Evolutionary conservation across 176 grass and related monocot species (phyloP).

Genomic region (Luzula sylvatica): DNA sequence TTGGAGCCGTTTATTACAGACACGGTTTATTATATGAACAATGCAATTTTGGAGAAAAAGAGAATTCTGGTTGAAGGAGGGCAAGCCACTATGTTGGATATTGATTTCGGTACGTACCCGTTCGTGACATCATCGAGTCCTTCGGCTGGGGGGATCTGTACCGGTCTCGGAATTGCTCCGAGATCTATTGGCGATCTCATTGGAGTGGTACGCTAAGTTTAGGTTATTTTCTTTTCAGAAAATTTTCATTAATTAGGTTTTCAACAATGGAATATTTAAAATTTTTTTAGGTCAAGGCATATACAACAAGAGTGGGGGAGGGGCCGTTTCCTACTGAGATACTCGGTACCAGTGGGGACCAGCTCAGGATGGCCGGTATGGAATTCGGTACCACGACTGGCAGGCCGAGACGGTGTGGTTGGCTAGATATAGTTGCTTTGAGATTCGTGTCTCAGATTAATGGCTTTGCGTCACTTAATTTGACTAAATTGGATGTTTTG

Average conservation of each 20-base stretch:
- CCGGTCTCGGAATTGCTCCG: conserved; percentile 75
- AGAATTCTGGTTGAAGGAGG: conserved; percentile 95
- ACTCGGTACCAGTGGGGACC: conserved; percentile 51
- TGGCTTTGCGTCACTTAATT: conserved; percentile 82
- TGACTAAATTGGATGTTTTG: conserved; percentile 82
- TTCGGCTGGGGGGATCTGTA: conserved; percentile 90
- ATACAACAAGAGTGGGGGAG: conserved; percentile 84
- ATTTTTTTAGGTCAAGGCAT: conserved; percentile 70
- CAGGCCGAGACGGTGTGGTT: conserved; percentile 76
- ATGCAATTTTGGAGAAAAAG: conserved; percentile 75
- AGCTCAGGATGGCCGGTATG: conserved; percentile 61
- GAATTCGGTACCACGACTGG: conserved; percentile 90
- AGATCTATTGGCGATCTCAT: conserved; percentile 73
- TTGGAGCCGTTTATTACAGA: conserved; percentile 66
- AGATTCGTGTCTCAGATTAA: conserved; percentile 84
- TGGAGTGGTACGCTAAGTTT: conserved; percentile 69
- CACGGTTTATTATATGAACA: conserved; percentile 69
- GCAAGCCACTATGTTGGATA: conserved; percentile 94
- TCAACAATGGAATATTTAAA: too few species aligned
- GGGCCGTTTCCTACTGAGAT: conserved; percentile 91
- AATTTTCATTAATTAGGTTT: background rate
- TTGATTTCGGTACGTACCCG: conserved; percentile 95
- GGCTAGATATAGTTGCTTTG: conserved; percentile 81
- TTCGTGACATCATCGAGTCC: conserved; percentile 94
- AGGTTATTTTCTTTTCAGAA: background rate